These are phyloP conservation scores for Cyberlindnera petersonii DNA, from an alignment of 805 yeast species.

Conservation along the genomic window DNA sequence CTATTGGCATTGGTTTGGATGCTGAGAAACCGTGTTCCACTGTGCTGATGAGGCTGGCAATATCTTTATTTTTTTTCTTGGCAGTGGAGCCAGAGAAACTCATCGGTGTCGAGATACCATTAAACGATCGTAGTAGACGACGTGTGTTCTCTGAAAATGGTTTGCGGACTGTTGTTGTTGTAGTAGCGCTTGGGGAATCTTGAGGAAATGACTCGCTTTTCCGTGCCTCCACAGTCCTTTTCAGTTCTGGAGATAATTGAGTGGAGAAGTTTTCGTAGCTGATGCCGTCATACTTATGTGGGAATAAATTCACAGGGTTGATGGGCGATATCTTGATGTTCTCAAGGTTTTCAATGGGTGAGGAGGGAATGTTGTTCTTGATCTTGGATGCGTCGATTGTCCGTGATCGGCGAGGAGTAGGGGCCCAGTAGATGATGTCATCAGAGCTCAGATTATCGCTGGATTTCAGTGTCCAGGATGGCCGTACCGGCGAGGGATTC, in stretches of 20 bases:
- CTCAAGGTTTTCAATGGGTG: constrained; percentile 19
- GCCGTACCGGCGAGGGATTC: constrained; percentile 6
- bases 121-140: constrained; percentile 8
- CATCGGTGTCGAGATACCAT: constrained; percentile 11
- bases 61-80: constrained; percentile 18
- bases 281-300: constrained; percentile 19
- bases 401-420: constrained; percentile 22
- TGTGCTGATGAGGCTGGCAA: constrained; percentile 19
- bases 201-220: constrained; percentile 17
- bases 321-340: constrained; percentile 13
- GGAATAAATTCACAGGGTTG: constrained; percentile 16
- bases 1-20: too few species aligned
- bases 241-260: constrained; percentile 17
- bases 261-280: constrained; percentile 23
- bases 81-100: constrained; percentile 6
- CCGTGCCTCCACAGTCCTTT: constrained; percentile 2
- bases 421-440: constrained; percentile 28
- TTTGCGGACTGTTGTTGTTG: background rate
- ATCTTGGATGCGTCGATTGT: constrained; percentile 5
- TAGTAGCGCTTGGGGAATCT: constrained; percentile 3
- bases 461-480: constrained; percentile 3
- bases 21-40: constrained; percentile 12
- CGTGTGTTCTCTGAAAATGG: constrained; percentile 3
- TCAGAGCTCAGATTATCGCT: constrained; percentile 23
- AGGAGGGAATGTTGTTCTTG: constrained; percentile 20